Evolutionary conservation across 192 early-diverging fungal genomes (phyloP), one percentile per base, ranked within the genome.

Genomic region (Rhizophagus sp.): DNA sequence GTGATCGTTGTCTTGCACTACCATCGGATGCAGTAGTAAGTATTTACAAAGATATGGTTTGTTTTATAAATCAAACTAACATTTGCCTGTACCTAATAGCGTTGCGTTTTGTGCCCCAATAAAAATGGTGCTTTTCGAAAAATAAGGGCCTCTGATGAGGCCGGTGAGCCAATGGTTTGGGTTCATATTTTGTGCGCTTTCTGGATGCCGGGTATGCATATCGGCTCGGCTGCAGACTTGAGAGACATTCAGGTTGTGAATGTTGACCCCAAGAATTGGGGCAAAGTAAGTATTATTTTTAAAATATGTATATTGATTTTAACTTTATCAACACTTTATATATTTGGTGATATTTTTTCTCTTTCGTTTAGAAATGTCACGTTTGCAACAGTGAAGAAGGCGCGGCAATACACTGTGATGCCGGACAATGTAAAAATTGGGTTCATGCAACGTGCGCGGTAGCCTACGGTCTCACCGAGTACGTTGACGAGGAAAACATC

Each of bases 391-490:
- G 71, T 47, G 84, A 82, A 36, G 67, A 79, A 70, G 87, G 87
- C 39, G 87, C 87, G 0, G 83, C 83, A 49, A 83, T 88, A 27
- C 84, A 85, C 33, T 88, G 87, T 52, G 87, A 88, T 80, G 87
- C 87, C 4, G 84, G 84, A 7, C 83, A 81, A 12, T 88, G 87
- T 73, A 82, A 85, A 52, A 87, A 87, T 69, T 84, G 82, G 57
- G 81, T 88, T 33, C 87, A 88, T 68, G 82, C 87, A 33, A 85
- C 87, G 3, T 88, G 87, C 25, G 87, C 87, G 1, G 85, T 87
- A 52, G 75, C 83, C 15, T 84, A 81, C 22, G 85, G 81, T 30
- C 82, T 87, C 11, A 62, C 87, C 27, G 87, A 88, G 71, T 83
- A 78, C 17, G 75, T 85, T 7, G 87, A 88, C 36, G 85, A 88